Evolutionary conservation across 2,329 filamentous ascomycete genomes (phyloP), one percentile per base, ranked within the genome.

Genomic region (Phialemonium atrogriseum): DNA sequence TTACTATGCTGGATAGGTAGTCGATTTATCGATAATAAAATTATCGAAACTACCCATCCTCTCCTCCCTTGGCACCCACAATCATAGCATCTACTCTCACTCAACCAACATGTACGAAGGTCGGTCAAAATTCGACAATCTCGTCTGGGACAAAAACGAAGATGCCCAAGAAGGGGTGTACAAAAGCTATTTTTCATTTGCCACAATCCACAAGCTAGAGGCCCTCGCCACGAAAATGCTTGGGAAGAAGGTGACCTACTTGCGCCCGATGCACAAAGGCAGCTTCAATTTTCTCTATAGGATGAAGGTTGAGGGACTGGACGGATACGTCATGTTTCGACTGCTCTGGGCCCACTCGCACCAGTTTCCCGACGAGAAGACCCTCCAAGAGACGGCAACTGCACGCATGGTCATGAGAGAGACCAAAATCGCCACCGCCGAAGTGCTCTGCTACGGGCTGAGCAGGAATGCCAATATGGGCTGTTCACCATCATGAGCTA

Each of bases 141-240:
- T 52, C 26, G 51, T 45, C 2, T 54, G 45, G 49, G 48, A 52
- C 30, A 37, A 37, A 10, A 51, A 40, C 28, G 51, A 55, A 30
- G 45, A 47, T 24, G 27, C 32, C 22, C 49, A 35, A 35, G 49
- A 50, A 8, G 32, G 46, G 22, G 42, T 42, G n/a, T n/a, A 7
- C 27, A 41, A 15, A 49, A 48, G 27, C 35, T 47, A 18, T 36
- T 51, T 7, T 27, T 41, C 18, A 28, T 39, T 10, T 15, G 27
- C 35, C 3, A 40, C 38, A 0, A 48, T 38, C 24, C 46, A 39
- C 19, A 38, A 41, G 25, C 23, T 50, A 11, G 40, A 42, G 37
- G 15, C 24, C 3, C 41, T 51, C 31, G 42, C 40, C 4, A 21
- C 41, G 25, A 38, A 21, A 10, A 33, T 30, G 2, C 42, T 47